Evolutionary conservation across 768 basidiomycete species (phyloP), one percentile per base, ranked within the genome.

Genomic region (Lactarius deliciosus): DNA sequence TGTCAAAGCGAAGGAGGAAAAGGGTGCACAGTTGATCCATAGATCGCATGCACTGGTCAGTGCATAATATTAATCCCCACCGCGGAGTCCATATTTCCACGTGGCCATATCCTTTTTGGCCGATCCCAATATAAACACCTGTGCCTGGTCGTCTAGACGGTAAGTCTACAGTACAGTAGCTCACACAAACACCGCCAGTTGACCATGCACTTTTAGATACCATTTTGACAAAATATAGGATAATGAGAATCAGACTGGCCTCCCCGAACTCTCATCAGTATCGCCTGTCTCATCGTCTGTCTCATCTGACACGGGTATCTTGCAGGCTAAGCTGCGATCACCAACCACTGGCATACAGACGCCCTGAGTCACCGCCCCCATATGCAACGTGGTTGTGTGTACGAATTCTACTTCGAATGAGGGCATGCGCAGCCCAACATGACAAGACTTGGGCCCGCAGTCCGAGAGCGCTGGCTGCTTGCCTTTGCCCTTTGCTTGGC

Each of bases 11-110:
- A n/a, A 45, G 9, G 43, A 45, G 43, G 43, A 45, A 45, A 22
- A 53, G 50, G 50, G 50, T 13, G 22, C 11, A 10, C n/a, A 47
- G 47, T 45, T n/a, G 41, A 16, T 20, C 20, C 1, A 40, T n/a
- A n/a, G 20, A 10, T 45, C 16, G 40, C 6, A 41, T 40, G 38
- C 38, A 40, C 38, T 10, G 6, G 40, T 41, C 40, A 41, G 40
- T 45, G 50, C 53, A 6, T 20, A 41, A 53, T 25, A 47, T 58
- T 1, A 63, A 63, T 41, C 61, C 55, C 41, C 62, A 22, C 20
- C 62, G 50, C 64, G 57, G 58, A 60, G 63, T 59, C 53, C 40
- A 64, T 59, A 64, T 53, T 43, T n/a, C 13, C 54, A 16, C 50
- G 50, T 57, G 62, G 22, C 28, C 22, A 20, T 36, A 15, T 9